Base-by-base conservation (phyloP, 768 basidiomycete species). In the Podaxis carcinomalis region DNA sequence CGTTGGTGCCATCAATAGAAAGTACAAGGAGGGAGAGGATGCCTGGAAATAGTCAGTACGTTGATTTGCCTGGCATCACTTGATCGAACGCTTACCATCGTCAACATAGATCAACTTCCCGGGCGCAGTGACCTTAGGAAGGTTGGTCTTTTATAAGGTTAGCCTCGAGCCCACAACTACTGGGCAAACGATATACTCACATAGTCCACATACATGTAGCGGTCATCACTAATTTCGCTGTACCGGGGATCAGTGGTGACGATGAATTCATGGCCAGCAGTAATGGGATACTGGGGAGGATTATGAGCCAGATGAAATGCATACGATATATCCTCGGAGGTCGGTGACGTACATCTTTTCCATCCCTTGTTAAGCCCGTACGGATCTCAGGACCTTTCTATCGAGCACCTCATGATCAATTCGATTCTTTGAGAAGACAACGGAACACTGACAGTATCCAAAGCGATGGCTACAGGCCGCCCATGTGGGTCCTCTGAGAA, bases 371-470 rank as follows among this genome's bases (percentile, higher is more conserved):
- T 72, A 94, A 69, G 60, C 97, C 97, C 47, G 97, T 98, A 64
- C 97, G 90, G 78, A 99, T 99, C 79, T 98, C 97, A 40, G 97
- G 97, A 60, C 97, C 97, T 93, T 99, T 99, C 93, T 95, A 68
- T 62, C 19, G 23, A 36, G 51, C n/a, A 51, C 52, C 44, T 61
- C 39, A 47, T 50, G 19, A 61, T 59, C 13, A 59, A 21, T 36
- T 25, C 13, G 28, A 14, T 36, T 25, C 10, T 9, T 5, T 13
- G 46, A 42, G 27, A 42, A 49, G 28, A 13, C 28, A 61, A 51
- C 35, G 27, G 28, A 63, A 40, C 14, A 77, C 92, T 65, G 59
- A 94, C 93, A 63, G 97, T 99, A 76, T 99, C 97, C 59, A 99
- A 80, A 68, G 97, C 97, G 69, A 99, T 98, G 49, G 97, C 97